A percentile compares a stretch with the other conserved stretches of the same genome.
phyloP scores from a whole-genome alignment of 345 rosid species.

The Linum trigynum region DNA sequence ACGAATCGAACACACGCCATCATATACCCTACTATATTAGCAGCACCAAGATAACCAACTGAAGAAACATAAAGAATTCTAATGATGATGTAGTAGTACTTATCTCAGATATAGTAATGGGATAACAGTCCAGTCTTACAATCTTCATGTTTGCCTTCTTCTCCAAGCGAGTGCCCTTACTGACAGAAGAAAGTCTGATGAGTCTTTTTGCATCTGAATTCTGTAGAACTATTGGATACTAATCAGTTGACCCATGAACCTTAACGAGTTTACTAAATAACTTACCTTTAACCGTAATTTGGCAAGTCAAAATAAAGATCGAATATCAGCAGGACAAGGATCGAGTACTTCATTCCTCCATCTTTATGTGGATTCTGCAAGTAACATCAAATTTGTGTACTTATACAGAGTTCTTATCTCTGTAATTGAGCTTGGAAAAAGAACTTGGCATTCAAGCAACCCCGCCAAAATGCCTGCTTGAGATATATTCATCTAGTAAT shows the following conservation, averaged over 20 bases:
- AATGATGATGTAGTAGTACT: too few relatives aligned
- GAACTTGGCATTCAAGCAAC: too few relatives aligned
- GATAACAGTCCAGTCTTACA: slow-evolving; percentile 3
- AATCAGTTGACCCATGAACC: not conserved
- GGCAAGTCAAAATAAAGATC: not conserved
- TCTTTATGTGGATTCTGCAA: too few relatives aligned
- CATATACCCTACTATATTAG: slow-evolving; percentile 60
- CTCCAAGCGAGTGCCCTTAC: not conserved
- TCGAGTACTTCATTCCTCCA: too few relatives aligned
- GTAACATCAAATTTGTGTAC: too few relatives aligned
- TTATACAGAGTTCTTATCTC: too few relatives aligned
- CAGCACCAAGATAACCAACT: not conserved
- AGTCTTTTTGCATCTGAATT: not conserved
- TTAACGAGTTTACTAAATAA: too few relatives aligned
- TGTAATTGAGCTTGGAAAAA: too few relatives aligned
- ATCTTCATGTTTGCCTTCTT: slow-evolving; percentile 1
- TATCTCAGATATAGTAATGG: too few relatives aligned
- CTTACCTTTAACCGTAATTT: not conserved
- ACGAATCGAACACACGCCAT: slow-evolving; percentile 83
- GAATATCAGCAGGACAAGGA: not conserved
- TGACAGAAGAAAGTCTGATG: slow-evolving; percentile 3
- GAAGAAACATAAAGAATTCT: not conserved
- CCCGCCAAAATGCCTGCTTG: too few relatives aligned
- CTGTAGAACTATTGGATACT: not conserved
- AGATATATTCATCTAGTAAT: too few relatives aligned